A percentile compares a stretch with the other conserved stretches of the same genome.
Evolutionary conservation across 2,329 filamentous ascomycete genomes (phyloP).

Genomic region (Xylariaceae sp.): DNA sequence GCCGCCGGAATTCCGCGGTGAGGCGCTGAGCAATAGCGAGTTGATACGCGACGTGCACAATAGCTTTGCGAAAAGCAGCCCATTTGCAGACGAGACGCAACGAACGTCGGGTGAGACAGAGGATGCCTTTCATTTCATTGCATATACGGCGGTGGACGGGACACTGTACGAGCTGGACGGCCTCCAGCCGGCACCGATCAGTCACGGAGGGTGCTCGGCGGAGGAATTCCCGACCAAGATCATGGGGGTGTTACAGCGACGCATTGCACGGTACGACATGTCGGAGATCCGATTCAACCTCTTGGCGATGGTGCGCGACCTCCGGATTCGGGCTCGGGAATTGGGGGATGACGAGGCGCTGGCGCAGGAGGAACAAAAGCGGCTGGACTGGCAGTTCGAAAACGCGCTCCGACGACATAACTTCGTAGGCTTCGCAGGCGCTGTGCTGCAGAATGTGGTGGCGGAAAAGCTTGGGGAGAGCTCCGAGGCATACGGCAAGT

Average conservation of each 20-base stretch:
- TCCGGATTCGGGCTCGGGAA: conserved; percentile 71
- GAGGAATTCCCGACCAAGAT: conserved; percentile 71
- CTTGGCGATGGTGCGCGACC: conserved; percentile 84
- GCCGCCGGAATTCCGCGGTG: conserved; percentile 65
- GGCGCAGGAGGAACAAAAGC: conserved; percentile 76
- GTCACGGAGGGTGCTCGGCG: conserved; percentile 68
- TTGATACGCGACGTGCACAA: conserved; percentile 80
- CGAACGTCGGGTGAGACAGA: conserved; percentile 68
- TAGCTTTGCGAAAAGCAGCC: conserved; percentile 80
- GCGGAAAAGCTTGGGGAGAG: conserved; percentile 65
- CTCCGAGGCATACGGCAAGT: conserved; percentile 62
- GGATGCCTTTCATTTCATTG: conserved; percentile 97
- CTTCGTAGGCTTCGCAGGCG: conserved; percentile 92
- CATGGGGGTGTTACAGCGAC: conserved; percentile 78
- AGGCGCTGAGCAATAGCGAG: conserved; percentile 60
- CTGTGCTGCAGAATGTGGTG: conserved; percentile 85
- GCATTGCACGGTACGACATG: conserved; percentile 79
- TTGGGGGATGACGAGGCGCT: conserved; percentile 79
- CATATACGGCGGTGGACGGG: conserved; percentile 78
- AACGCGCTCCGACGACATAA: conserved; percentile 90
- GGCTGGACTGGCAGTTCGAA: conserved; percentile 87
- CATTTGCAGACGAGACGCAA: conserved; percentile 89
- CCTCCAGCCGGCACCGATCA: conserved; percentile 86
- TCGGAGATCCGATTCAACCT: conserved; percentile 95
- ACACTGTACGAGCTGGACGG: conserved; percentile 92